phyloP scores from a whole-genome alignment of 257 asterid species.

The Nicotiana benthamiana region DNA sequence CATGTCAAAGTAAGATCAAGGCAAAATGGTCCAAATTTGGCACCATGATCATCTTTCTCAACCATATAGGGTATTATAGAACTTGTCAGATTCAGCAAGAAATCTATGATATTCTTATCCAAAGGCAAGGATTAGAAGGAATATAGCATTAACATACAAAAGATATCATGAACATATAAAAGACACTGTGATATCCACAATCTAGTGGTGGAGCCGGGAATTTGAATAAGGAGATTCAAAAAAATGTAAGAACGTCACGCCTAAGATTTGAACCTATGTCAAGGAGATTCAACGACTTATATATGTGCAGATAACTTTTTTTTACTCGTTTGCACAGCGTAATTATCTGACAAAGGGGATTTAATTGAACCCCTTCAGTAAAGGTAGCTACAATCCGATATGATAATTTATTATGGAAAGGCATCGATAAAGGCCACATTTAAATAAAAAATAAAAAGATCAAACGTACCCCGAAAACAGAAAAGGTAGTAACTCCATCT shows the following conservation, averaged over 20 bases:
- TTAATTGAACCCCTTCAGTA: too few species aligned
- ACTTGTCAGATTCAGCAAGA: neutral
- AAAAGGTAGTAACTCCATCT: conserved; percentile 62
- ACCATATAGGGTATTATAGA: neutral
- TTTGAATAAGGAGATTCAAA: too few species aligned
- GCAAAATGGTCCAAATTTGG: neutral
- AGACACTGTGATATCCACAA: neutral
- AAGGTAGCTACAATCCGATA: too few species aligned
- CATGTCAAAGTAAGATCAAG: neutral
- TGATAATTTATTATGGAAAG: neutral
- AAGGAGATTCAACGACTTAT: too few species aligned
- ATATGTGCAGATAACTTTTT: too few species aligned
- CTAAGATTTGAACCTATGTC: too few species aligned
- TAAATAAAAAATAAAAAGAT: neutral
- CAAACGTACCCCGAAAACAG: conserved; percentile 54
- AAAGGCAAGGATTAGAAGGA: neutral
- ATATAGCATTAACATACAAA: neutral
- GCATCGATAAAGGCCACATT: neutral
- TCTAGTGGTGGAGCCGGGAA: too few species aligned
- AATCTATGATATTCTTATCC: neutral
- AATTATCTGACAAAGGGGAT: too few species aligned
- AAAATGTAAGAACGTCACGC: too few species aligned
- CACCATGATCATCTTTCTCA: neutral
- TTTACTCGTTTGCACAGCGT: too few species aligned
- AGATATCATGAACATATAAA: neutral